Base-by-base conservation (phyloP, 2,329 filamentous ascomycete species). In the Anthostomella pinea region DNA sequence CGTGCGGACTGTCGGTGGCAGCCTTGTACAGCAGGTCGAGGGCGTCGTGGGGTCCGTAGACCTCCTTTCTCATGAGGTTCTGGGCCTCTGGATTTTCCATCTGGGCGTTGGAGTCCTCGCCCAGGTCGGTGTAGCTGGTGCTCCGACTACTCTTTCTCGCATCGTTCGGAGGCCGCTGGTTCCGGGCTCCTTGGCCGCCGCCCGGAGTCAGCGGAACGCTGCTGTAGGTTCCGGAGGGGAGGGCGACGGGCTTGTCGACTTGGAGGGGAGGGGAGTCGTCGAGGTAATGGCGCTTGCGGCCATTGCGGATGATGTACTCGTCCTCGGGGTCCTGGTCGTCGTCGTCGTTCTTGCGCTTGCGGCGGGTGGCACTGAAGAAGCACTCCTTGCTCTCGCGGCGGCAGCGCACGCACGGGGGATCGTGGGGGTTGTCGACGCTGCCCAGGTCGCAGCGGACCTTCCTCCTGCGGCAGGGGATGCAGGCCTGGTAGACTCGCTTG, bases 371-470 rank as follows among this genome's bases (percentile, higher is more conserved):
- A 45, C 89, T 95, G 71, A 98, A 98, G 74, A 85, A 95, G 70
- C 93, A 98, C 56, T 95, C 85, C 64, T 97, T 97, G 68, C 84
- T 88, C 70, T 98, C 93, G 51, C 93, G 83, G 35, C 89, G 84
- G 62, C 93, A 98, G 58, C 93, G 82, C 41, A 91, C 86, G 63
- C 93, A 98, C 3, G 93, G 93, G 37, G 91, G 91, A 54, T 95
- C 88, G 64, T 90, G 82, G 16, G 93, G 93, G 54, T 93, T 91
- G 66, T 97, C 93, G 59, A 97, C 91, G 55, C 83, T 85, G 39
- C 77, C 77, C 6, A 82, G 65, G 48, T 81, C 77, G 60, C 75
- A 81, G 41, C 77, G 71, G 17, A 82, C 76, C 58, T 81, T 81
- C 48, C 76, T 70, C 3, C 75, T 71, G 13, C 77, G 74, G 45